phyloP scores from a whole-genome alignment of 2,329 filamentous ascomycete species.

The Rhinocladiella similis region DNA sequence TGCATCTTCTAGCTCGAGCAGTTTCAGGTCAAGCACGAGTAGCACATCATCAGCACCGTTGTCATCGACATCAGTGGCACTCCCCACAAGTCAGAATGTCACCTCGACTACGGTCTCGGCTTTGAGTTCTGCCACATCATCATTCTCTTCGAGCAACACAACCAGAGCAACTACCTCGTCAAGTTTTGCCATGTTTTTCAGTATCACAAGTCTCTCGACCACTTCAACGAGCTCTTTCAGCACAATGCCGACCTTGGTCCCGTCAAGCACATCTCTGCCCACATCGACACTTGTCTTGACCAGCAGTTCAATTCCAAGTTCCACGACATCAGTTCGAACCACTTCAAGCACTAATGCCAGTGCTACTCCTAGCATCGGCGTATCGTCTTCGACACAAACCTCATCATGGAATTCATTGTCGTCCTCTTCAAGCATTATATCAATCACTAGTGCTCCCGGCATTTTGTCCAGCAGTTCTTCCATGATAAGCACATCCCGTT shows the following conservation, averaged over 20 bases:
- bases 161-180: not conserved
- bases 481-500: not conserved
- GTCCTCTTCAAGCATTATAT: too few relatives aligned
- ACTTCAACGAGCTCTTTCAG: not conserved
- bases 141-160: not conserved
- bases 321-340: not conserved
- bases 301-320: not conserved
- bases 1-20: constrained; percentile 9
- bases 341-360: not conserved
- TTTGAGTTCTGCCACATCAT: not conserved
- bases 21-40: not conserved
- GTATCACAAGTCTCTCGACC: not conserved
- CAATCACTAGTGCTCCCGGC: not conserved
- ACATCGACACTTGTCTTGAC: not conserved
- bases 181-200: not conserved
- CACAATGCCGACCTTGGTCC: not conserved
- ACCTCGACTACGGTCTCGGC: not conserved
- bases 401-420: not conserved
- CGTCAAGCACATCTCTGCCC: not conserved
- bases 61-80: not conserved
- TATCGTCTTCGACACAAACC: not conserved
- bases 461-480: not conserved
- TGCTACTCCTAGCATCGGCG: not conserved
- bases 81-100: not conserved
- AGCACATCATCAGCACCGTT: not conserved